Evolutionary conservation across 345 rosid species (phyloP).

Genomic region (Durio zibethinus): DNA sequence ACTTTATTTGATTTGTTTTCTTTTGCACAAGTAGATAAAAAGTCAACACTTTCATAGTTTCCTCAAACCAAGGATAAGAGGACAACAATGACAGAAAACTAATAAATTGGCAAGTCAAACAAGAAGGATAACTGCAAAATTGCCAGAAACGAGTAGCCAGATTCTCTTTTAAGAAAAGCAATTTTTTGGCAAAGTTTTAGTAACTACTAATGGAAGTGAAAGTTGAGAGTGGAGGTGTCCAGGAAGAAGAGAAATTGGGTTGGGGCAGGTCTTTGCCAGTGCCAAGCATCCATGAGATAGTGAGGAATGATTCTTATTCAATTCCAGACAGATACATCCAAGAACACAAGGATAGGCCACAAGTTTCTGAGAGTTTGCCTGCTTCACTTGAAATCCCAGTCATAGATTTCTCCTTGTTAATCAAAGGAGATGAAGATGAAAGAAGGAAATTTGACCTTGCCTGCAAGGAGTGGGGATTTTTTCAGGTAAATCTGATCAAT

Average conservation of each 20-base stretch:
- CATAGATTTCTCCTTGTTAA: slow-evolving; percentile 24
- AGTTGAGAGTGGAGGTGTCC: neutral
- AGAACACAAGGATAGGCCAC: neutral
- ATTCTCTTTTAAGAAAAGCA: too few relatives aligned
- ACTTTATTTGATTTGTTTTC: too few relatives aligned
- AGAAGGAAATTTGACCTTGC: slow-evolving; percentile 20
- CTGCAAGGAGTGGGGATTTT: slow-evolving; percentile 43
- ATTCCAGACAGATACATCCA: neutral
- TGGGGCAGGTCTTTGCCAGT: neutral
- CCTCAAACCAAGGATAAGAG: too few relatives aligned
- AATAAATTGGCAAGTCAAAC: too few relatives aligned
- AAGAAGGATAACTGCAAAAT: too few relatives aligned
- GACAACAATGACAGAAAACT: too few relatives aligned
- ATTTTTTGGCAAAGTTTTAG: too few relatives aligned
- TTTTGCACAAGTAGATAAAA: too few relatives aligned
- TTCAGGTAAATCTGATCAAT: neutral
- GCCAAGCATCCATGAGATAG: neutral
- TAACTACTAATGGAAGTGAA: neutral
- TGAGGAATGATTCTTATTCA: neutral
- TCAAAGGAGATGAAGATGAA: slow-evolving; percentile 21
- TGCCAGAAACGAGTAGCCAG: too few relatives aligned
- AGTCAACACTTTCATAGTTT: too few relatives aligned
- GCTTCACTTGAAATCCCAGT: neutral
- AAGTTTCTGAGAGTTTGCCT: neutral
- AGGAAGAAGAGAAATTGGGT: neutral